Base-by-base conservation (phyloP, 2,329 filamentous ascomycete genomes). In the Domatiomyces catenatus region DNA sequence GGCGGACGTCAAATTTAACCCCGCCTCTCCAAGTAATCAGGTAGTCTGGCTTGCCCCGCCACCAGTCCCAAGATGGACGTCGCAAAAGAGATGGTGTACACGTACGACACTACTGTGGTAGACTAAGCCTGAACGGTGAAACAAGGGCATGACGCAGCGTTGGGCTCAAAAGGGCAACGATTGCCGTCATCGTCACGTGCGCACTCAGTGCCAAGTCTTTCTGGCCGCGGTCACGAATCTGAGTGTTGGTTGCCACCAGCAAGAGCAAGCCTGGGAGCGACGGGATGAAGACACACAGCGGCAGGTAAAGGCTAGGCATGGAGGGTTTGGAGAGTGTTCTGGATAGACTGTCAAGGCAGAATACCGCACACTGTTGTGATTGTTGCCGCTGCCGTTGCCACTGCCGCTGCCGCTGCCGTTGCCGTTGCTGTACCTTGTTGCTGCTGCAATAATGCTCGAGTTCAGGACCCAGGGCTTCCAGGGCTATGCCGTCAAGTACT, bases 401-500 rank as follows among this genome's bases (percentile, higher is more conserved):
- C 22, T 24, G 22, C 6, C 6, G 22, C 22, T 24, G 22, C 22
- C 6, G 22, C 12, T 17, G 45, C 54, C n/a, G n/a, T n/a, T n/a
- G n/a, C n/a, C n/a, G n/a, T n/a, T n/a, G n/a, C n/a, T n/a, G n/a
- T n/a, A n/a, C n/a, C n/a, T 24, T 24, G 22, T 6, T 24, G 22
- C 22, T 24, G 22, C 12, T 17, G 45, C 54, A 60, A 71, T 56
- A 49, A 95, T 96, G 88, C 82, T 96, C 61, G 88, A 95, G 70
- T 96, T 86, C 71, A 84, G 86, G 57, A 96, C 92, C 19, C 77
- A 86, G 64, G 92, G 92, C 62, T 96, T 80, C 76, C 94, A 96
- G 68, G 89, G 89, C 62, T 95, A 94, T 70, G 86, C 86, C 59
- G 88, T 95, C 68, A 94, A 95, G 70, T 98, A 96, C 75, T 96